Evolutionary conservation across 2,329 filamentous ascomycete genomes (phyloP), one percentile per base, ranked within the genome.

Genomic region (Teratosphaeriaceae sp.): DNA sequence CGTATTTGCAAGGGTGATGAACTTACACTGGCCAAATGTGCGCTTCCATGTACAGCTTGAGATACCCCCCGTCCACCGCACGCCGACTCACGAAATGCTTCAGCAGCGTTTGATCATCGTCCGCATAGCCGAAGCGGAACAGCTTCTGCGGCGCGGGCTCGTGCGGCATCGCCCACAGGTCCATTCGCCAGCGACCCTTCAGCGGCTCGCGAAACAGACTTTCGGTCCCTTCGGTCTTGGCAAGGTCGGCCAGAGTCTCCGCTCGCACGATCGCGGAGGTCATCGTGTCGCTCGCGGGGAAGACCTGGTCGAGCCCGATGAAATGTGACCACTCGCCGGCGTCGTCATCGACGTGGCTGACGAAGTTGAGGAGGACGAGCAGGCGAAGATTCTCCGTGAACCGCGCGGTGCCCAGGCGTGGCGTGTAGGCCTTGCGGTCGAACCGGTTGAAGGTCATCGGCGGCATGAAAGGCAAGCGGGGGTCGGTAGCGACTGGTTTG

Each of bases 1-100:
- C n/a, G n/a, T n/a, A n/a, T n/a, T n/a, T n/a, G n/a, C n/a, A n/a
- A n/a, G n/a, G n/a, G n/a, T n/a, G n/a, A n/a, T n/a, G n/a, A n/a
- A 34, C 31, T 19, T 34, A 34, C 31, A 34, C 21, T 15, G 9
- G 8, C 35, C 35, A 38, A 5, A 38, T 23, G 18, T 38, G 35
- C 21, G 35, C 35, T 16, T 38, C 35, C 35, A 38, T 38, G 18
- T 38, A 38, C 35, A 38, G 35, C 35, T 38, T 38, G 20, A 13
- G n/a, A 22, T 22, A 20, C 11, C 5, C 3, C n/a, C n/a, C 5
- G 7, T 24, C 23, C 20, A 38, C 3, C 5, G 8, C n/a, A 7
- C 3, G 12, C 22, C 3, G 11, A 13, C 35, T 38, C 20, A 38
- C 8, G 21, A 38, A 38, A 7, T 16, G 15, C 19, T 22, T 23